A percentile compares a stretch with the other conserved stretches of the same genome.
These are phyloP conservation scores for Salisapilia sapeloensis DNA, from an alignment of 352 stramenopile species.

Conservation along the genomic window DNA sequence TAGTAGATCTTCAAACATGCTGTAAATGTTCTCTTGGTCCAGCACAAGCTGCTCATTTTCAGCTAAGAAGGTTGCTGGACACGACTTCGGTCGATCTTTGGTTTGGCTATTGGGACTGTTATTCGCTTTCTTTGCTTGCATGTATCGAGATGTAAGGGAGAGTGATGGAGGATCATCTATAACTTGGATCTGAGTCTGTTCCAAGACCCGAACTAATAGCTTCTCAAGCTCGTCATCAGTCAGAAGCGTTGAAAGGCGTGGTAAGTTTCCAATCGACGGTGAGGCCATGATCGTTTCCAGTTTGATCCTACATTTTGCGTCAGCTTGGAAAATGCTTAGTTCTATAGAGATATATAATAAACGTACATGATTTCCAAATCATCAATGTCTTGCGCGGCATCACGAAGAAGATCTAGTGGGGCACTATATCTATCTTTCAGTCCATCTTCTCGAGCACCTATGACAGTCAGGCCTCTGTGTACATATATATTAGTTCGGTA, in stretches of 20 bases:
- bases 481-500: conserved; percentile 1
- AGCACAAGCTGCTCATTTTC: too few relatives aligned
- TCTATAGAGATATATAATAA: not conserved
- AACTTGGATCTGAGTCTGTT: conserved; percentile 28
- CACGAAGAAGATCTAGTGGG: conserved; percentile 11
- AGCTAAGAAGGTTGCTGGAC: too few relatives aligned
- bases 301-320: conserved; percentile 31
- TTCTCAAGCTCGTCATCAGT: conserved; percentile 41
- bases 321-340: not conserved
- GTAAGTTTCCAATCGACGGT: conserved; percentile 29
- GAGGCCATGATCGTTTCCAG: conserved; percentile 37
- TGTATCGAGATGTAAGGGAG: not conserved
- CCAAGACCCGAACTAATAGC: conserved; percentile 34
- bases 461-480: conserved; percentile 31
- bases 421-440: conserved; percentile 16
- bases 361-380: conserved; percentile 59
- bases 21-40: too few relatives aligned
- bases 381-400: conserved; percentile 37
- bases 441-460: conserved; percentile 18
- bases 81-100: too few relatives aligned
- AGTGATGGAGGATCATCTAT: conserved; percentile 4
- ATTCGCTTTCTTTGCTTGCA: too few relatives aligned
- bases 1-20: too few relatives aligned
- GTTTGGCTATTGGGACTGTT: too few relatives aligned
- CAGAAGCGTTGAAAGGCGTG: conserved; percentile 36